A percentile compares a stretch with the other conserved stretches of the same genome.
These are phyloP conservation scores for Boechera stricta DNA, from an alignment of 345 rosid genomes.

Conservation along the genomic window DNA sequence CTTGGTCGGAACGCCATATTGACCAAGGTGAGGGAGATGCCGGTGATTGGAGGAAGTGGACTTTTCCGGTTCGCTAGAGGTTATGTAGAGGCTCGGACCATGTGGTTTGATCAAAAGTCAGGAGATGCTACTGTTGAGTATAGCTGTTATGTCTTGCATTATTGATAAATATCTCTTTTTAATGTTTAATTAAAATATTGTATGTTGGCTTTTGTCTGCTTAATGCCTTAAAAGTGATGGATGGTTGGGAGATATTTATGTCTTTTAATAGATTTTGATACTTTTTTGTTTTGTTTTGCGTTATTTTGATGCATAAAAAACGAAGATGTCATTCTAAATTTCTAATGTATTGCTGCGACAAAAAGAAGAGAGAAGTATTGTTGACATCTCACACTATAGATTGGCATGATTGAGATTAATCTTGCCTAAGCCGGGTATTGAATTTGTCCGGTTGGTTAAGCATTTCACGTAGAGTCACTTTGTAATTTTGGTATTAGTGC, in stretches of 20 bases:
- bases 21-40: constrained; percentile 58
- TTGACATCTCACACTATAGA: not conserved
- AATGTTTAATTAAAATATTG: not conserved
- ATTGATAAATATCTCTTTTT: constrained; percentile 21
- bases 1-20: constrained; percentile 55
- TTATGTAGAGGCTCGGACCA: constrained; percentile 57
- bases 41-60: constrained; percentile 68
- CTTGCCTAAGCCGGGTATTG: not conserved
- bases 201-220: not conserved
- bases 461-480: too few relatives aligned
- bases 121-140: constrained; percentile 58
- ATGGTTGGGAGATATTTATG: not conserved
- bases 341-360: not conserved
- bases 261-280: not conserved
- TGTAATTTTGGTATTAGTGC: too few relatives aligned
- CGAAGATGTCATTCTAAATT: not conserved
- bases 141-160: constrained; percentile 51
- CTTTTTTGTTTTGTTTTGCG: not conserved
- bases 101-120: constrained; percentile 29
- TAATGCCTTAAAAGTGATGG: not conserved
- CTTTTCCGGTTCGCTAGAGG: constrained; percentile 69
- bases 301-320: not conserved
- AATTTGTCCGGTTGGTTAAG: too few relatives aligned
- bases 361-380: not conserved
- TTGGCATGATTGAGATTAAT: constrained; percentile 2